These are phyloP conservation scores for Scytalidium lignicola DNA, from an alignment of 2,329 filamentous ascomycete species.

Conservation along the genomic window DNA sequence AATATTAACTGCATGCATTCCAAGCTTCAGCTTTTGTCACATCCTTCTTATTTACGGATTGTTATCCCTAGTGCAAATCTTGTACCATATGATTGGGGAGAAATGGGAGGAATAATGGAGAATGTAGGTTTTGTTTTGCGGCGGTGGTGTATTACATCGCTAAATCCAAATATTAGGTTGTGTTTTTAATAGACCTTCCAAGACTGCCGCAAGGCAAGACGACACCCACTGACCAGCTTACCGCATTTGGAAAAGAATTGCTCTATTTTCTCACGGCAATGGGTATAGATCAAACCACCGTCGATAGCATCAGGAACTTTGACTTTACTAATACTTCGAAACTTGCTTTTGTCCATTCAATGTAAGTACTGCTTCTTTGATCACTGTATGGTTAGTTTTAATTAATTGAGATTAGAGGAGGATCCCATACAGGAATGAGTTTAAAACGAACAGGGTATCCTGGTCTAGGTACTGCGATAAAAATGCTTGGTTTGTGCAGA, in stretches of 20 bases:
- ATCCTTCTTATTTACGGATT: constrained; percentile 66
- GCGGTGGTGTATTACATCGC: constrained; percentile 2
- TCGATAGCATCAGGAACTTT: constrained; percentile 67
- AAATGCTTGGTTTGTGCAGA: constrained; percentile 55
- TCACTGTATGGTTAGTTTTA: constrained; percentile 1
- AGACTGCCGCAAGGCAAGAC: constrained; percentile 29
- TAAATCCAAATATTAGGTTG: constrained; percentile 43
- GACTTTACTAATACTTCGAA: constrained; percentile 71
- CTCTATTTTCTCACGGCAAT: constrained; percentile 64
- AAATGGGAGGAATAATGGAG: constrained; percentile 70
- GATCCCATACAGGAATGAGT: constrained; percentile 45
- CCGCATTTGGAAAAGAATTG: constrained; percentile 65
- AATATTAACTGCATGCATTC: constrained; percentile 80
- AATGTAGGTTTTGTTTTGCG: constrained; percentile 51
- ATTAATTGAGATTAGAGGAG: constrained; percentile 38
- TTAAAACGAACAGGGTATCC: constrained; percentile 62
- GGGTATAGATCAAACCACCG: constrained; percentile 57
- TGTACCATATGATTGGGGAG: constrained; percentile 84
- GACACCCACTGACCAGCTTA: constrained; percentile 23
- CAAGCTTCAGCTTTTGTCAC: constrained; percentile 88
- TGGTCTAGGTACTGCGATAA: constrained; percentile 65
- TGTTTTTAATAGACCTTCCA: constrained; percentile 91
- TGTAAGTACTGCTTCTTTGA: constrained; percentile 50
- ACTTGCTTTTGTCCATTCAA: constrained; percentile 79
- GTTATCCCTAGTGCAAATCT: constrained; percentile 87